Conservation (phyloP, 2,329 filamentous ascomycete genomes). For the Aureobasidium sp. region DNA sequence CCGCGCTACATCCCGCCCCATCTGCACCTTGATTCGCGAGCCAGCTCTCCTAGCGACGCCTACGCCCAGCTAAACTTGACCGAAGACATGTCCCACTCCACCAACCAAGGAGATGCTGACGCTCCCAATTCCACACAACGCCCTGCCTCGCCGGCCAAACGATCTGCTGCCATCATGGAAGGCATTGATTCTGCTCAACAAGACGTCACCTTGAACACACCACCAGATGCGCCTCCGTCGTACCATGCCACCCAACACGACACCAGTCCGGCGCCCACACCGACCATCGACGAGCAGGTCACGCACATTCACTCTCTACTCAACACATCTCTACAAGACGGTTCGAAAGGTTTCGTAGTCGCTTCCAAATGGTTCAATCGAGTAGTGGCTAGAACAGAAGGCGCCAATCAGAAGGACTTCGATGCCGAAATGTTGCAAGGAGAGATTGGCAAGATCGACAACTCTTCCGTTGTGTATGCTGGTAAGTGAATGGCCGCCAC, state of each 20-base stretch:
- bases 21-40: constrained; percentile 33
- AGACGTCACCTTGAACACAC: not conserved
- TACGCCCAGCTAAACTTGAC: constrained; percentile 45
- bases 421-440: constrained; percentile 55
- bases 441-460: constrained; percentile 75
- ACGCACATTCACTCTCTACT: constrained; percentile 60
- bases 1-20: constrained; percentile 50
- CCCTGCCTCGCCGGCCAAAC: constrained; percentile 49
- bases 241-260: constrained; percentile 24
- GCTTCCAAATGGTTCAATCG: constrained; percentile 72
- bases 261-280: constrained; percentile 22
- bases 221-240: constrained; percentile 16
- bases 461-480: constrained; percentile 64
- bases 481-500: constrained; percentile 12
- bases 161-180: constrained; percentile 50
- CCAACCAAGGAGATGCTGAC: constrained; percentile 21
- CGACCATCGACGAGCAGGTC: constrained; percentile 63
- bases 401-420: constrained; percentile 48
- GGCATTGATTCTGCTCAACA: constrained; percentile 24
- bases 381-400: constrained; percentile 59
- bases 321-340: constrained; percentile 54
- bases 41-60: constrained; percentile 42
- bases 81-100: constrained; percentile 37
- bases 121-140: constrained; percentile 22
- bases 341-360: constrained; percentile 69